Evolutionary conservation across 2,329 filamentous ascomycete species (phyloP), one percentile per base, ranked within the genome.

Genomic region (Trichophyton verrucosum): DNA sequence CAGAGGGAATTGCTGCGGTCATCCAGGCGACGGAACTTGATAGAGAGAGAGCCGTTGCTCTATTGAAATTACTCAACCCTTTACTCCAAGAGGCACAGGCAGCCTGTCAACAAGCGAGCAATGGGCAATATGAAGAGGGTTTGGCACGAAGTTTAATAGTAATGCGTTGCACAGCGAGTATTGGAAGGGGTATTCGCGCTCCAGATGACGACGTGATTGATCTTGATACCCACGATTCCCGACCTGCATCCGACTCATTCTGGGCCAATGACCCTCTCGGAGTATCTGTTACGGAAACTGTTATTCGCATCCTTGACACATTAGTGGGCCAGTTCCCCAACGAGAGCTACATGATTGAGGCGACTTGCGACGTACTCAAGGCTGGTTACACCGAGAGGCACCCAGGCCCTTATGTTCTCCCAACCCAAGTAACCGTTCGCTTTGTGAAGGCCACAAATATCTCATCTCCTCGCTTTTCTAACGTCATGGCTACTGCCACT

Each of bases 401-500:
- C 22, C 73, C 71, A 0, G 75, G 75, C 0, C 73, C 73, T 9
- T 78, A 74, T 61, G 75, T 77, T 20, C 75, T 78, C 60, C 69
- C 74, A 20, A 72, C 75, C 2, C 65, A 68, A n/a, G 65, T 75
- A 49, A 76, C 71, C 2, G 72, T 74, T 22, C 69, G 72, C 22
- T 75, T 78, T 53, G 71, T 78, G 47, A 74, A 70, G 71, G 70
- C 55, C 69, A 74, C 17, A 64, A 74, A 20, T 70, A 73, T 3
- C 73, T 59, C 56, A 9, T 64, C 64, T 7, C 56, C 64, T 56
- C 61, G 63, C 9, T 64, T 66, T 60, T 59, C 62, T 1, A 69
- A 72, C 33, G 73, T 76, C 11, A 77, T 78, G 75, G 71, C 69
- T 15, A 77, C 75, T 3, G 76, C 76, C 5, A 75, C 76, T 1